phyloP scores from a whole-genome alignment of 495 filamentous ascomycete species.

The Bacidia gigantensis region DNA sequence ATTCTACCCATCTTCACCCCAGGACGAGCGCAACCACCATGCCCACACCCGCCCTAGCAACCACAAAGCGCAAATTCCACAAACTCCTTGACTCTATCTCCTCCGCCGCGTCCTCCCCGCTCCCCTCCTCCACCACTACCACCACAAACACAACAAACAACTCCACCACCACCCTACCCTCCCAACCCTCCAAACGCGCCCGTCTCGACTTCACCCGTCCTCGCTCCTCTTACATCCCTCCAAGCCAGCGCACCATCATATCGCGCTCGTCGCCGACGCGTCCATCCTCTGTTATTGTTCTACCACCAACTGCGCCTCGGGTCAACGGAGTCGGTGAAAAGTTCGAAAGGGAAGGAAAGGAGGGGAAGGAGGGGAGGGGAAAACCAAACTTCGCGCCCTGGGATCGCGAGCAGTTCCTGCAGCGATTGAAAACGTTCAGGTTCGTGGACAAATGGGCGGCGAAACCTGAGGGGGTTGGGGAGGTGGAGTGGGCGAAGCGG shows the following conservation, averaged over 20 bases:
- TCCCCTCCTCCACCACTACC: constrained; percentile 12
- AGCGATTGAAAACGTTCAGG: constrained; percentile 71
- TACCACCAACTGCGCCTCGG: too few relatives aligned
- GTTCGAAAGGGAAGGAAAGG: too few relatives aligned
- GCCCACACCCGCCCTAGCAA: constrained; percentile 35
- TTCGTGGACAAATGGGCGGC: constrained; percentile 75
- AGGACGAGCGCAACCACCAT: too few relatives aligned
- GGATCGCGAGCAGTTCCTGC: constrained; percentile 71
- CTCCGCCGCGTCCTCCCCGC: constrained; percentile 18
- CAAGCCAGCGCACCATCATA: constrained; percentile 8
- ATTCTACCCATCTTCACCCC: too few relatives aligned
- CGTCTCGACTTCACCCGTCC: constrained; percentile 7
- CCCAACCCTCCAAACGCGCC: constrained; percentile 17
- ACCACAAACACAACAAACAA: constrained; percentile 4
- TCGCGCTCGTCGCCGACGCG: background rate
- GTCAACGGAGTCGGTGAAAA: too few relatives aligned
- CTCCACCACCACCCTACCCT: constrained; percentile 18
- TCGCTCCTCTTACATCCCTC: constrained; percentile 19
- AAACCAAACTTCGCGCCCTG: constrained; percentile 60
- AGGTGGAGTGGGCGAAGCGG: constrained; percentile 89
- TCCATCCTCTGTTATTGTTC: constrained; percentile 14
- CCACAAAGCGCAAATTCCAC: constrained; percentile 43
- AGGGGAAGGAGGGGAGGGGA: too few relatives aligned
- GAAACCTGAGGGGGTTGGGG: constrained; percentile 65
- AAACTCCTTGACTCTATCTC: constrained; percentile 40